Evolutionary conservation across 768 basidiomycete species (phyloP), one percentile per base, ranked within the genome.

Genomic region (Amanita pseudoporphyria): DNA sequence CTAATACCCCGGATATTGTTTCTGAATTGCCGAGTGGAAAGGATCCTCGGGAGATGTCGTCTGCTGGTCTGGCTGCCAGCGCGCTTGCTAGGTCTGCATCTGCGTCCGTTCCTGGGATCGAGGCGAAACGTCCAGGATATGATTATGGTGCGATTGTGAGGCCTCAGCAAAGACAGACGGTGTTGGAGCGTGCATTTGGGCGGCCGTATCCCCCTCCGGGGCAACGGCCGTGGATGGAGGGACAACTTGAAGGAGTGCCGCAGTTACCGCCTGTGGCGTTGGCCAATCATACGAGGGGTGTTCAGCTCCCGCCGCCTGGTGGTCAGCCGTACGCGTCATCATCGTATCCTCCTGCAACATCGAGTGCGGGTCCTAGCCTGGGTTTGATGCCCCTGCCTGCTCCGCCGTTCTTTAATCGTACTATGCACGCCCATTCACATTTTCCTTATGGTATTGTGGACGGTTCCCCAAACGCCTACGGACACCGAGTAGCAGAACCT

Each of bases 81-180:
- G 30, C 12, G 6, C 18, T 45, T n/a, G 44, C n/a, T 6, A 21
- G 45, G 14, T 18, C 33, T 6, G 14, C 2, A 18, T 31, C 30
- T 32, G 44, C 9, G 32, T 5, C 32, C 16, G 44, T 13, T 45
- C 2, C 32, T 30, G 18, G 33, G 19, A n/a, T 33, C 31, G 31
- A 6, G 22, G 22, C 1, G 33, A 24, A 21, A 9, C 21, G 45
- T 12, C 45, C 33, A 2, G 45, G 45, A 24, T 48, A 48, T 14
- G 47, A 48, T 38, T 48, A 48, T 18, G 47, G 47, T 2, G 47
- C 37, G 6, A 28, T 48, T 40, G 38, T 36, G 16, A 26, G 47
- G 24, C 47, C 47, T 4, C 47, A 35, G 7, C 45, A 18, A 5
- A 19, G n/a, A 7, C 18, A 19, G 19, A 13, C 13, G 32, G 18